Evolutionary conservation across 805 yeast genomes (phyloP).

Genomic region (Saccharomycopsis lassenensis): DNA sequence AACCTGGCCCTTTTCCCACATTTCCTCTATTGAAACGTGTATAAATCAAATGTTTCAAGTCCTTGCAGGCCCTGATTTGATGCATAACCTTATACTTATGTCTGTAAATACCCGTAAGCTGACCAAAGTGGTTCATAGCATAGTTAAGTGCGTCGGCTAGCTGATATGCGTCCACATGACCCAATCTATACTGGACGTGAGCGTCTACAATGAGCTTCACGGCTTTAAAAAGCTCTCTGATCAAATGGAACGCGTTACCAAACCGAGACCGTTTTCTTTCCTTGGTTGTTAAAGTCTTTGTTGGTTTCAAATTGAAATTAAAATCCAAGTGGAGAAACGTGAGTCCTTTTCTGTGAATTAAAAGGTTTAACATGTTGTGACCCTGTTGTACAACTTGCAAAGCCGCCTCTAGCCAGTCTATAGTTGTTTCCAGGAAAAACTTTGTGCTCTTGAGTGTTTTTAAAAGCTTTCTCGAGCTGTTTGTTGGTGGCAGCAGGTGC

Average conservation of each 20-base stretch:
- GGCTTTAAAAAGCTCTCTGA: conserved; percentile 80
- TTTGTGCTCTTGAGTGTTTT: conserved; percentile 65
- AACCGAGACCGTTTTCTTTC: conserved; percentile 93
- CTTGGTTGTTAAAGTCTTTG: conserved; percentile 90
- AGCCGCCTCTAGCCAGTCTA: conserved; percentile 99
- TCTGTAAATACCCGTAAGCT: conserved; percentile 89
- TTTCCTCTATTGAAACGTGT: conserved; percentile 67
- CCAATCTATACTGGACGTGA: conserved; percentile 83
- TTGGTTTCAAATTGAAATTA: conserved; percentile 91
- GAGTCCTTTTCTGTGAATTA: conserved; percentile 83
- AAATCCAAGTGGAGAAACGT: conserved; percentile 91
- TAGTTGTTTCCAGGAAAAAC: conserved; percentile 80
- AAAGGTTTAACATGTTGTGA: conserved; percentile 78
- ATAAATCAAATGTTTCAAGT: conserved; percentile 85
- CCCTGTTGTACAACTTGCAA: conserved; percentile 90
- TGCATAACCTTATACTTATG: conserved; percentile 98
- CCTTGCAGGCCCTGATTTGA: conserved; percentile 92
- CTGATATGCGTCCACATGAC: conserved; percentile 87
- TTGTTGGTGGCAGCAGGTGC: conserved; percentile 29
- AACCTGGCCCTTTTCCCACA: conserved; percentile 97
- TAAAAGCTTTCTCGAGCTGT: conserved; percentile 37
- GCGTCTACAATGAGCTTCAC: conserved; percentile 83
- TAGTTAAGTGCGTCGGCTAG: conserved; percentile 91
- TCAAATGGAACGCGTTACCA: conserved; percentile 91
- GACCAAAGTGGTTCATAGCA: conserved; percentile 87